A percentile compares a stretch with the other conserved stretches of the same genome.
Evolutionary conservation across 805 yeast genomes (phyloP).

Genomic region (Saccharomycopsis babjevae): DNA sequence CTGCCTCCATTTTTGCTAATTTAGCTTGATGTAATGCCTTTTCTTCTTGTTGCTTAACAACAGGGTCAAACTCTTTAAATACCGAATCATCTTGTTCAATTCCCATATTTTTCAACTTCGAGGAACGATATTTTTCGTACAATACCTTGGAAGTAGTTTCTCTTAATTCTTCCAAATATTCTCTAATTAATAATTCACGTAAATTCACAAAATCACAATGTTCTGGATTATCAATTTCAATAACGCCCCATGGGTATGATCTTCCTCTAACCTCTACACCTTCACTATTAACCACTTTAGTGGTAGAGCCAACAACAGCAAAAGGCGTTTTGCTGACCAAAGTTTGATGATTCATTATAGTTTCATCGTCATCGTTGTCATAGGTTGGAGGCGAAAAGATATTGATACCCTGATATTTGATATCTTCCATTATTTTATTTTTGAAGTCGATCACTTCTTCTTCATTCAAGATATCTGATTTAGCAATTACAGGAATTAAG

Average conservation of each 20-base stretch:
- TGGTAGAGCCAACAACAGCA: constrained; percentile 88
- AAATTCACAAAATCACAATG: constrained; percentile 87
- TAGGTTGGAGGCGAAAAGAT: constrained; percentile 49
- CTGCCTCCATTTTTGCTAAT: constrained; percentile 86
- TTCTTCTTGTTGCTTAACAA: constrained; percentile 87
- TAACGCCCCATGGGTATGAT: constrained; percentile 92
- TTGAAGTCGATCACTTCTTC: constrained; percentile 76
- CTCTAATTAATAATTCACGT: constrained; percentile 81
- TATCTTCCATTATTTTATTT: constrained; percentile 65
- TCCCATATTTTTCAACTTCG: constrained; percentile 71
- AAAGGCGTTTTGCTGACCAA: constrained; percentile 57
- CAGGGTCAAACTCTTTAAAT: constrained; percentile 92
- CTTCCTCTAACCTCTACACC: constrained; percentile 80
- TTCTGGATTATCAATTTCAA: constrained; percentile 89
- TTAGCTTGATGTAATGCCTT: constrained; percentile 88
- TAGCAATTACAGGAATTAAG: constrained; percentile 89
- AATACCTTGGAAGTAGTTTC: constrained; percentile 68
- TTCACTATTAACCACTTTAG: constrained; percentile 50
- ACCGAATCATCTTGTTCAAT: constrained; percentile 86
- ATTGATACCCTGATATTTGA: constrained; percentile 61
- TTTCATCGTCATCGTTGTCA: constrained; percentile 80
- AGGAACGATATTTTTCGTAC: constrained; percentile 77
- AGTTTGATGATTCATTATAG: constrained; percentile 51
- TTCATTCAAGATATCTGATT: constrained; percentile 85
- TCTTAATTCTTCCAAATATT: constrained; percentile 86